Evolutionary conservation across 1,284 basidiomycete species (phyloP).

Genomic region (Apiotrichum mycotoxinovorans): DNA sequence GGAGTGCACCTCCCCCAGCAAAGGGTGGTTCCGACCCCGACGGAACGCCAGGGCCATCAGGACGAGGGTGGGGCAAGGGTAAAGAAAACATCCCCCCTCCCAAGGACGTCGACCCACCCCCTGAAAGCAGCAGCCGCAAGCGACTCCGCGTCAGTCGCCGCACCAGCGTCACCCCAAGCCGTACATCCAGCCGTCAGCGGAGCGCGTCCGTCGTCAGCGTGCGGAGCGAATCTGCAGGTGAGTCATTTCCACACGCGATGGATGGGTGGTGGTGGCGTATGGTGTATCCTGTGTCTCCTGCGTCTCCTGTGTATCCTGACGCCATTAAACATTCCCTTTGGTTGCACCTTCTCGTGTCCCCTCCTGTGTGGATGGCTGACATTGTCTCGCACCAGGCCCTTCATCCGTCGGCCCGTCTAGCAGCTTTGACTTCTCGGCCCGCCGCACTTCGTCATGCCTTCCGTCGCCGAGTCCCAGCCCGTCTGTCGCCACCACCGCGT

Average conservation of each 20-base stretch:
- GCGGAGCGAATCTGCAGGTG: slow-evolving; percentile 35
- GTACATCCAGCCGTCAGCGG: slow-evolving; percentile 22
- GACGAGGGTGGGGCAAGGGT: slow-evolving; percentile 34
- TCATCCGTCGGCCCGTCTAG: neutral
- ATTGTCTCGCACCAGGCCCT: slow-evolving; percentile 4
- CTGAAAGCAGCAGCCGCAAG: slow-evolving; percentile 29
- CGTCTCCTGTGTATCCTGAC: slow-evolving; percentile 10
- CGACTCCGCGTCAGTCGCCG: slow-evolving; percentile 28
- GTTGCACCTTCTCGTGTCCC: too few relatives aligned
- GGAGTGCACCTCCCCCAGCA: slow-evolving; percentile 9
- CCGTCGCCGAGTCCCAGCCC: slow-evolving; percentile 38
- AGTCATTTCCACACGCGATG: slow-evolving; percentile 6
- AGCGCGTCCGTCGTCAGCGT: slow-evolving; percentile 40
- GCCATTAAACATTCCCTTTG: too few relatives aligned
- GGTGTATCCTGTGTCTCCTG: slow-evolving; percentile 19
- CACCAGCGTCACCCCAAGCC: neutral
- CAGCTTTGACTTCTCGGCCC: slow-evolving; percentile 5
- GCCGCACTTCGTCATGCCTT: slow-evolving; percentile 22
- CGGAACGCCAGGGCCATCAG: slow-evolving; percentile 18
- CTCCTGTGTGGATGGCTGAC: neutral
- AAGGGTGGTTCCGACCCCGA: slow-evolving; percentile 15
- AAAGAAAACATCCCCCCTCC: slow-evolving; percentile 48
- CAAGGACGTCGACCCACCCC: slow-evolving; percentile 12
- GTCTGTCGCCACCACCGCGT: slow-evolving; percentile 29
- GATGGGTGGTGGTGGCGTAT: neutral